These are phyloP conservation scores for Penicillium simplicissimum DNA, from an alignment of 495 filamentous ascomycete genomes.

Conservation along the genomic window DNA sequence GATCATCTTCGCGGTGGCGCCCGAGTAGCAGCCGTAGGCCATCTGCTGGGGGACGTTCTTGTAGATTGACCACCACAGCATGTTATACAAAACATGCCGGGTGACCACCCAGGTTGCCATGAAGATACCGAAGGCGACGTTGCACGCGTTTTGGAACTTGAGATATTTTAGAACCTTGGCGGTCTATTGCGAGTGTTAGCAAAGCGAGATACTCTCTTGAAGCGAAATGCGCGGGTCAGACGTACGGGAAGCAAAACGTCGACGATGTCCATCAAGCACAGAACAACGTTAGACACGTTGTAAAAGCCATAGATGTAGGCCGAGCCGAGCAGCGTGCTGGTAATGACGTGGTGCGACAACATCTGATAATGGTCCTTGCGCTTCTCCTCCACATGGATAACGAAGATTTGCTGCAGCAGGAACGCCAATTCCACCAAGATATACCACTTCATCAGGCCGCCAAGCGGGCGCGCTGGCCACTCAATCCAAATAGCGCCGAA, in stretches of 20 bases:
- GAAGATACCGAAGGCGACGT: constrained; percentile 82
- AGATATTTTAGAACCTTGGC: constrained; percentile 95
- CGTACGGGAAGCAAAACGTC: constrained; percentile 85
- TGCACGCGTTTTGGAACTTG: constrained; percentile 71
- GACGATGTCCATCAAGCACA: constrained; percentile 91
- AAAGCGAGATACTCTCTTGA: neutral
- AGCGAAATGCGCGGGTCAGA: constrained; percentile 10
- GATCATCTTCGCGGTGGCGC: constrained; percentile 54
- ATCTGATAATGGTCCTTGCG: constrained; percentile 95
- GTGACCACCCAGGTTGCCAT: constrained; percentile 81
- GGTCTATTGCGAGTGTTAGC: constrained; percentile 50
- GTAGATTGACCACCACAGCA: constrained; percentile 79
- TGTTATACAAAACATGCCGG: constrained; percentile 77
- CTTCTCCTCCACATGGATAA: constrained; percentile 90
- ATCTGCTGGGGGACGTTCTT: constrained; percentile 64
- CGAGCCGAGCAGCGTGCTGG: constrained; percentile 71
- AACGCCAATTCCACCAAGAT: constrained; percentile 90
- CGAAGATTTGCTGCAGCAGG: constrained; percentile 90
- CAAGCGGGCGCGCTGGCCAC: constrained; percentile 76
- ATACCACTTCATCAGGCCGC: constrained; percentile 81
- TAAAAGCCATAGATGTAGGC: constrained; percentile 84
- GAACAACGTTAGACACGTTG: constrained; percentile 82
- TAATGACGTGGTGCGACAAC: constrained; percentile 93
- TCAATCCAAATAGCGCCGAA: constrained; percentile 75
- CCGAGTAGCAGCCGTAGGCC: constrained; percentile 68